A percentile compares a stretch with the other conserved stretches of the same genome.
Conservation (phyloP, 768 basidiomycete genomes). For the Tephrocybe sp. region DNA sequence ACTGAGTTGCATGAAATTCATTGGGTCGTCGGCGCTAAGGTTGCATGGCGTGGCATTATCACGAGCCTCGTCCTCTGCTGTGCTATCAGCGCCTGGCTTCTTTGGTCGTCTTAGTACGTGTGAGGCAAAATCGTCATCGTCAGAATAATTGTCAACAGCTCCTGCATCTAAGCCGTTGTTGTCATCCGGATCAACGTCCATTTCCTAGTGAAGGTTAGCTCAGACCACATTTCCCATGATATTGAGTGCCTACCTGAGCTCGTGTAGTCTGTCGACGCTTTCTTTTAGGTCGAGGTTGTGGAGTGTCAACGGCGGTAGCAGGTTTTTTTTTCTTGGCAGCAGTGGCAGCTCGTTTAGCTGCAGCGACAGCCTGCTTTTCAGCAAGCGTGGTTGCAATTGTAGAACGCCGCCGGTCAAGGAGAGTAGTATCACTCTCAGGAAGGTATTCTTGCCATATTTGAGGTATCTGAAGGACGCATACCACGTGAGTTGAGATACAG, state of each 20-base stretch:
- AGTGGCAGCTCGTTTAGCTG: background rate
- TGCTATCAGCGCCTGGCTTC: background rate
- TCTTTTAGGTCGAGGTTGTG: background rate
- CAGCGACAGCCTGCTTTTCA: background rate
- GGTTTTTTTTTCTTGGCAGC: background rate
- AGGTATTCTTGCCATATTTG: conserved; percentile 23
- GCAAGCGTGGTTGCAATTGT: background rate
- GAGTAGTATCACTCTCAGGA: background rate
- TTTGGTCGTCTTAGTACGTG: background rate
- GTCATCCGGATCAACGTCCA: background rate
- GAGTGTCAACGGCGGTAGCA: background rate
- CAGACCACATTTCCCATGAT: background rate
- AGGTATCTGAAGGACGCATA: conserved; percentile 20
- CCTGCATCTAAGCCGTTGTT: background rate
- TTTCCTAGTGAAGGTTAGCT: background rate
- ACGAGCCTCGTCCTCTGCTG: background rate
- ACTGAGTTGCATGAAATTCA: background rate
- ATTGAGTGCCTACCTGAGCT: background rate
- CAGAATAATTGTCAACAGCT: background rate
- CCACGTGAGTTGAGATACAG: background rate
- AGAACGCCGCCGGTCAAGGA: background rate
- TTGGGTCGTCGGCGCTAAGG: background rate
- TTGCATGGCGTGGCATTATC: background rate
- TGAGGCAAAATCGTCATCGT: background rate
- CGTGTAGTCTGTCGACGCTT: background rate